Conservation (phyloP, 208 protist species). For the Acanthamoeba royreba region DNA sequence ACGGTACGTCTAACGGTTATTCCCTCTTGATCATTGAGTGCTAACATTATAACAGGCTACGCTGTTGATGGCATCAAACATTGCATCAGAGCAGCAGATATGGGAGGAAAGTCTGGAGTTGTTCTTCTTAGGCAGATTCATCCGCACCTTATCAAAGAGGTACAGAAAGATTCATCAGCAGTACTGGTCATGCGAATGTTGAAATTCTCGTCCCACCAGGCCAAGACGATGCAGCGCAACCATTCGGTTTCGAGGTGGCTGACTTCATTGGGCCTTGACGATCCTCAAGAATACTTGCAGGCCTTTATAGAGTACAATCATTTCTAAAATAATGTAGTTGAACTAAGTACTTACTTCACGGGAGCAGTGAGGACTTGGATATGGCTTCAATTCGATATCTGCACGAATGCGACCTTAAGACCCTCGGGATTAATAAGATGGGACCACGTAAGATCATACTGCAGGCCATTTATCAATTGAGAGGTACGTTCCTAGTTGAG, state of each 20-base stretch:
- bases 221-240: not conserved
- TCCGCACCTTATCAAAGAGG: not conserved
- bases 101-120: slow-evolving; percentile 26
- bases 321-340: not conserved
- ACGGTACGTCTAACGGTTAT: not conserved
- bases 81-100: not conserved
- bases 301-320: not conserved
- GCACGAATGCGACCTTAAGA: slow-evolving; percentile 31
- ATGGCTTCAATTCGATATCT: slow-evolving; percentile 10
- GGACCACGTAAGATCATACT: slow-evolving; percentile 6
- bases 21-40: not conserved
- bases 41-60: not conserved
- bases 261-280: not conserved
- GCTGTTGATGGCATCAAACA: slow-evolving; percentile 32
- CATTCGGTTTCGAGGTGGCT: not conserved
- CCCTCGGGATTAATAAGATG: not conserved
- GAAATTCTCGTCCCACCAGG: not conserved
- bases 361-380: not conserved
- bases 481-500: not conserved
- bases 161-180: too few relatives aligned
- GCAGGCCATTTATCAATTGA: not conserved
- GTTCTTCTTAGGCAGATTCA: slow-evolving; percentile 11
- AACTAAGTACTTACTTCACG: not conserved
- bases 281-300: not conserved
- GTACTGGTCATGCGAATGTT: too few relatives aligned